These are phyloP conservation scores for Ophiocordyceps unilateralis DNA, from an alignment of 2,329 filamentous ascomycete species.

Conservation along the genomic window DNA sequence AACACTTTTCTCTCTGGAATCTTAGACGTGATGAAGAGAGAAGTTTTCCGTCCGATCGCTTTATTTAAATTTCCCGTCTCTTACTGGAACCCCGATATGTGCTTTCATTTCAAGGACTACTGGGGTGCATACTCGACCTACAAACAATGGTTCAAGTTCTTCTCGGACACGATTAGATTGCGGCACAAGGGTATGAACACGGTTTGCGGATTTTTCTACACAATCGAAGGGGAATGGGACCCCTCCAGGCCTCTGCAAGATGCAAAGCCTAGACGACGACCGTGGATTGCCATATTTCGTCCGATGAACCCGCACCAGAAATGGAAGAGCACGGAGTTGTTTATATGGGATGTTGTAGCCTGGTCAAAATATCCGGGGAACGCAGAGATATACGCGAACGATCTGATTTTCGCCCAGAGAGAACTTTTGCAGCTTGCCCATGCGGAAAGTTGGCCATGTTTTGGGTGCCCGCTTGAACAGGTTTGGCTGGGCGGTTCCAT, in stretches of 20 bases:
- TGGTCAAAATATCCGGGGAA: slow-evolving; percentile 8
- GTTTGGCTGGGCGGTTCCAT: slow-evolving; percentile 29
- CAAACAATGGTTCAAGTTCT: slow-evolving; percentile 8
- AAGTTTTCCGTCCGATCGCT: slow-evolving; percentile 7
- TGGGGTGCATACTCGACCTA: slow-evolving; percentile 7
- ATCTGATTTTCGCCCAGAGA: slow-evolving; percentile 28
- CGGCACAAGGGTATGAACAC: slow-evolving; percentile 6
- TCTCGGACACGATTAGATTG: neutral
- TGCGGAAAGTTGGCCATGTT: slow-evolving; percentile 9
- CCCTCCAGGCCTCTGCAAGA: slow-evolving; percentile 4
- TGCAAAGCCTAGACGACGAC: slow-evolving; percentile 16
- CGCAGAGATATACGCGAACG: slow-evolving; percentile 9
- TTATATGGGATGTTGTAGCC: slow-evolving; percentile 34
- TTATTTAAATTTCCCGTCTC: slow-evolving; percentile 23
- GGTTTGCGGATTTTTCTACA: slow-evolving; percentile 30
- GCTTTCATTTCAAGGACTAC: slow-evolving; percentile 8
- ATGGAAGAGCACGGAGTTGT: slow-evolving; percentile 24
- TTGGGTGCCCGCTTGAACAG: slow-evolving; percentile 15
- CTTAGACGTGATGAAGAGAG: neutral
- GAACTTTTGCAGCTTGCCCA: slow-evolving; percentile 21
- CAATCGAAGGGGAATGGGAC: slow-evolving; percentile 7
- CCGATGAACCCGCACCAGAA: slow-evolving; percentile 19
- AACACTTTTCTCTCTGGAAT: neutral
- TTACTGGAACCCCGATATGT: slow-evolving; percentile 16
- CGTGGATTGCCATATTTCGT: slow-evolving; percentile 34